Conservation (phyloP, 2,329 filamentous ascomycete species). For the Diaporthe batatas region DNA sequence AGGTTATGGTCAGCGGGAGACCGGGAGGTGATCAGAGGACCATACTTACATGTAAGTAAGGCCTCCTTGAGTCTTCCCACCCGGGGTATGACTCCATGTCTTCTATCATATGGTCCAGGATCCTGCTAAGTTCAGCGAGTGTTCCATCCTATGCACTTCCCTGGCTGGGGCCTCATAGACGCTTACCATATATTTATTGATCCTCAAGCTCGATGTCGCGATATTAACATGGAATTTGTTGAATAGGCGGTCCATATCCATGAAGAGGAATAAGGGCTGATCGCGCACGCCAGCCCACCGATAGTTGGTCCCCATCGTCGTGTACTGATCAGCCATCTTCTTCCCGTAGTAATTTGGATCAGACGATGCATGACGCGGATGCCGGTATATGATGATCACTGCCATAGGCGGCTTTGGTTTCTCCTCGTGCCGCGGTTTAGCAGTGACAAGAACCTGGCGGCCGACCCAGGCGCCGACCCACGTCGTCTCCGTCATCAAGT, state of each 20-base stretch:
- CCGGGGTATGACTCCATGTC: slow-evolving; percentile 1
- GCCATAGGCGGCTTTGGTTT: background rate
- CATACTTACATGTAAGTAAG: background rate
- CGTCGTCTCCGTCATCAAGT: background rate
- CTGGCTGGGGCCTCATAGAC: rapidly evolving
- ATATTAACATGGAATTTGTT: background rate
- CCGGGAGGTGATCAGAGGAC: background rate
- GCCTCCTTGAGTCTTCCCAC: background rate
- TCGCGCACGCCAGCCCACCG: background rate
- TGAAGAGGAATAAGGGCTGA: background rate
- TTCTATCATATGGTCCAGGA: background rate
- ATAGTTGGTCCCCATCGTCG: background rate
- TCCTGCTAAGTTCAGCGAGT: background rate
- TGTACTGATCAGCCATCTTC: background rate
- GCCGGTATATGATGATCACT: background rate
- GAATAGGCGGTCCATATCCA: slow-evolving; percentile 16
- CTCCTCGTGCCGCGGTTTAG: background rate
- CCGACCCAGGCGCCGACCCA: slow-evolving; percentile 8
- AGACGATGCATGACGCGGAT: background rate
- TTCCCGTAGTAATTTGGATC: background rate
- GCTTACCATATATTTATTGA: slow-evolving; percentile 4
- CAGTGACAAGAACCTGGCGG: background rate
- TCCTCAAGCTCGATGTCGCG: background rate
- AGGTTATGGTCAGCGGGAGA: background rate
- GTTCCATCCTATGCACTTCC: background rate